A percentile compares a stretch with the other conserved stretches of the same genome.
Evolutionary conservation across 1,139 yeast species (phyloP).

Genomic region (Meyerozyma athensensis): DNA sequence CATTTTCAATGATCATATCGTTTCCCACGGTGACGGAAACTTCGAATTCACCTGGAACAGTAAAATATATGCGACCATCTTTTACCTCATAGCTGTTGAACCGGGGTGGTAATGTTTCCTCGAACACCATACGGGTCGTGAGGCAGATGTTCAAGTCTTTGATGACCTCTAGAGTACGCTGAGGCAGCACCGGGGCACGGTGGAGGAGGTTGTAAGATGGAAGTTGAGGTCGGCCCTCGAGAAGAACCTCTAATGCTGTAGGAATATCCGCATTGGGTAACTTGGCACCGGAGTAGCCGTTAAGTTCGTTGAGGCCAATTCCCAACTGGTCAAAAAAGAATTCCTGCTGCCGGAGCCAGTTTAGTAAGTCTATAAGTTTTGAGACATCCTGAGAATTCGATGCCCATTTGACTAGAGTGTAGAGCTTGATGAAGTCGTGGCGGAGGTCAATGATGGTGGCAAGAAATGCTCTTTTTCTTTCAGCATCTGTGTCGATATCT

Average conservation of each 20-base stretch:
- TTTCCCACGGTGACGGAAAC: conserved; percentile 64
- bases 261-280: conserved; percentile 84
- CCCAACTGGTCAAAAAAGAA: conserved; percentile 60
- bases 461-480: conserved; percentile 63
- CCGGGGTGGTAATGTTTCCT: conserved; percentile 57
- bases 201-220: conserved; percentile 61
- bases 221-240: conserved; percentile 71
- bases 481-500: conserved; percentile 47
- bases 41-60: conserved; percentile 61
- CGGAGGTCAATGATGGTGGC: conserved; percentile 66
- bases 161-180: conserved; percentile 57
- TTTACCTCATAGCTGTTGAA: conserved; percentile 52
- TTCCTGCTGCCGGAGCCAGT: conserved; percentile 77
- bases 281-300: conserved; percentile 76
- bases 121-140: conserved; percentile 69
- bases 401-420: conserved; percentile 87
- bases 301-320: conserved; percentile 50
- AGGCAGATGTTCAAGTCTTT: conserved; percentile 68
- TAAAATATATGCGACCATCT: conserved; percentile 74
- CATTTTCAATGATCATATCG: conserved; percentile 45
- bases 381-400: conserved; percentile 65
- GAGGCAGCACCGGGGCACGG: conserved; percentile 47
- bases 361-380: conserved; percentile 73
- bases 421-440: conserved; percentile 77
- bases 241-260: conserved; percentile 81